These are phyloP conservation scores for Davidsoniella australis DNA, from an alignment of 2,329 filamentous ascomycete genomes.

Conservation along the genomic window DNA sequence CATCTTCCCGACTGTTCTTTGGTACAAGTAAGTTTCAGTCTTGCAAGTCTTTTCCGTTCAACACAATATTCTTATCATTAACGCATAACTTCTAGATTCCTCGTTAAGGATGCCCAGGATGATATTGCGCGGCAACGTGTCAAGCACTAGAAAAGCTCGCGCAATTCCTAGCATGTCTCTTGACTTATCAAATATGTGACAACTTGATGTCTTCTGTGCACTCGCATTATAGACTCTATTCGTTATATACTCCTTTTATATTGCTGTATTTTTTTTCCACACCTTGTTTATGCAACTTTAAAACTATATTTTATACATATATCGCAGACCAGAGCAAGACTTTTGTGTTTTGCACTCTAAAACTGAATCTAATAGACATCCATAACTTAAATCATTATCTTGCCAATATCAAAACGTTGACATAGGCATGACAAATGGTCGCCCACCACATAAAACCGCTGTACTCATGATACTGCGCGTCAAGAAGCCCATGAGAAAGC, in stretches of 20 bases:
- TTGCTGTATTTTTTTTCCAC: too few species aligned
- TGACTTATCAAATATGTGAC: too few species aligned
- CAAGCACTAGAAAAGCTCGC: constrained; percentile 9
- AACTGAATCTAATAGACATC: too few species aligned
- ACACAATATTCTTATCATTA: neutral
- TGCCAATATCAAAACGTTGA: constrained; percentile 1
- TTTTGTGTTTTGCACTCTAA: too few species aligned
- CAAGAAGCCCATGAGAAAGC: constrained; percentile 15
- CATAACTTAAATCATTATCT: too few species aligned
- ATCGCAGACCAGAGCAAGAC: too few species aligned
- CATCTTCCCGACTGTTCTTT: constrained; percentile 70
- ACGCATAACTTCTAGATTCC: constrained; percentile 40
- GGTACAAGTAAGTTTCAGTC: constrained; percentile 72
- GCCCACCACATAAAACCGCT: neutral
- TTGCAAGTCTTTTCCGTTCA: neutral
- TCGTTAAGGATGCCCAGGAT: constrained; percentile 70
- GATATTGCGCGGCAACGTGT: constrained; percentile 44
- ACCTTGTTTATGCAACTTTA: too few species aligned
- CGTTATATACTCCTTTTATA: neutral
- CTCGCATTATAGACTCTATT: too few species aligned
- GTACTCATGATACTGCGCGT: neutral
- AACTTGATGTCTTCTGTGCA: too few species aligned
- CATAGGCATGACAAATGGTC: constrained; percentile 5
- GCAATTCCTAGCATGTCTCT: neutral
- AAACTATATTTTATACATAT: too few species aligned